A percentile compares a stretch with the other conserved stretches of the same genome.
Conservation (phyloP, 768 basidiomycete species). For the Cystofilobasidium capitatum region DNA sequence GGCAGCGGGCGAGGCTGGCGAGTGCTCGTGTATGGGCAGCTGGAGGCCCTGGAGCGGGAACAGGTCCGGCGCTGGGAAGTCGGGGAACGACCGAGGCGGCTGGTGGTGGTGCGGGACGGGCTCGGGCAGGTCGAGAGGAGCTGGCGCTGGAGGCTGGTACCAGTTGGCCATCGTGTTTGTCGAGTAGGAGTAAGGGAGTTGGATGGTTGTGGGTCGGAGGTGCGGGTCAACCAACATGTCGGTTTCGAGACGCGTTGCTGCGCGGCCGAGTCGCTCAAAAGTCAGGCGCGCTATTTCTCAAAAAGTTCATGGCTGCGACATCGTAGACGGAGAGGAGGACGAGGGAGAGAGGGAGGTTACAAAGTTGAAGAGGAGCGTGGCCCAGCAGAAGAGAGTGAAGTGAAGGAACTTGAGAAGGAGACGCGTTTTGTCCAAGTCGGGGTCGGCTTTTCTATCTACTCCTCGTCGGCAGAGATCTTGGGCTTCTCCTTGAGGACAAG, state of each 20-base stretch:
- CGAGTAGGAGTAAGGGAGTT: background rate
- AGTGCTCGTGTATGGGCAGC: slow-evolving; percentile 1
- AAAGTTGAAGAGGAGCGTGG: background rate
- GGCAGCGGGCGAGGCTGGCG: background rate
- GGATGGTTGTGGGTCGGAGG: background rate
- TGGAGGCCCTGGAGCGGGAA: slow-evolving; percentile 12
- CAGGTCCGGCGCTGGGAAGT: background rate
- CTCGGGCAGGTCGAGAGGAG: background rate
- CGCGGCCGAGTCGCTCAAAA: background rate
- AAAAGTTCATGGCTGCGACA: background rate
- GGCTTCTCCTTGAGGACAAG: slow-evolving; percentile 24
- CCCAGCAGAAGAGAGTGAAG: background rate
- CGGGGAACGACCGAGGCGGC: background rate
- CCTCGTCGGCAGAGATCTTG: slow-evolving; percentile 25
- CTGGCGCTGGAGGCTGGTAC: background rate
- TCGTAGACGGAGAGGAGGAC: background rate
- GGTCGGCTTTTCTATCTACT: too few relatives aligned
- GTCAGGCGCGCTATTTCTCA: background rate
- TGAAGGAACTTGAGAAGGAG: too few relatives aligned
- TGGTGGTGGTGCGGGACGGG: background rate
- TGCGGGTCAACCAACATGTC: background rate
- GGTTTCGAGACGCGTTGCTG: too few relatives aligned
- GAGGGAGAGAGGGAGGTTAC: background rate
- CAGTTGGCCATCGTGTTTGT: background rate
- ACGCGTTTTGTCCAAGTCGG: too few relatives aligned